Base-by-base conservation (phyloP, 192 early-diverging fungal species). In the Backusella westeae region DNA sequence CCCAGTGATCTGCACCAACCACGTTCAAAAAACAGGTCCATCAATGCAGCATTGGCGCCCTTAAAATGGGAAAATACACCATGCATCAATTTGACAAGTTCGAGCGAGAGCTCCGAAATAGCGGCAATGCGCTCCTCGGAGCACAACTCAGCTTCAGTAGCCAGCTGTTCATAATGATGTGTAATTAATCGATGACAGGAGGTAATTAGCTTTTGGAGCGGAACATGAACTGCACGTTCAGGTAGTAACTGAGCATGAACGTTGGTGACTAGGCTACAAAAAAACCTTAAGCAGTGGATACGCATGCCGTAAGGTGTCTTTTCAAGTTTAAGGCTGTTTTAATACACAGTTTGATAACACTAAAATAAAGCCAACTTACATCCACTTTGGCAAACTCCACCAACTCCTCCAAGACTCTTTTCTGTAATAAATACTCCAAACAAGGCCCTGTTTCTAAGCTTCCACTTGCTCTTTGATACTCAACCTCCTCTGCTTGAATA, bases 231-330 rank as follows among this genome's bases (percentile, higher is more conserved):
- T 29, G 82, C 82, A 26, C 82, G 69, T 36, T 83, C 82, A 32
- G 82, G 82, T 34, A 83, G 53, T 42, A 83, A 52, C 68, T 83
- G 82, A 17, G 82, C 82, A 67, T 83, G 82, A 29, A 83, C 78
- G 46, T 79, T 83, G 21, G 75, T 83, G n/a, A 83, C 77, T 2
- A 83, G 56, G 9, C 72, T 74, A 53, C 73, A 73, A n/a, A 83
- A 83, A 41, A 83, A 83, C 34, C 82, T 72, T 23, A 83, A 67
- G 72, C 75, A 79, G 15, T 79, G 78, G 15, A 83, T 71, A 10
- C 82, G 78, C 82, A 83, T 83, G 34, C 82, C 82, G 75, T 80
- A 80, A 10, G 82, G 82, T 3, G 82, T 83, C 82, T 83, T 70
- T 26, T 41, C 49, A 66, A 53, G 15, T 21, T 21, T 23, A 46